Conservation (phyloP, 2,329 filamentous ascomycete species). For the Claviceps digitariae region DNA sequence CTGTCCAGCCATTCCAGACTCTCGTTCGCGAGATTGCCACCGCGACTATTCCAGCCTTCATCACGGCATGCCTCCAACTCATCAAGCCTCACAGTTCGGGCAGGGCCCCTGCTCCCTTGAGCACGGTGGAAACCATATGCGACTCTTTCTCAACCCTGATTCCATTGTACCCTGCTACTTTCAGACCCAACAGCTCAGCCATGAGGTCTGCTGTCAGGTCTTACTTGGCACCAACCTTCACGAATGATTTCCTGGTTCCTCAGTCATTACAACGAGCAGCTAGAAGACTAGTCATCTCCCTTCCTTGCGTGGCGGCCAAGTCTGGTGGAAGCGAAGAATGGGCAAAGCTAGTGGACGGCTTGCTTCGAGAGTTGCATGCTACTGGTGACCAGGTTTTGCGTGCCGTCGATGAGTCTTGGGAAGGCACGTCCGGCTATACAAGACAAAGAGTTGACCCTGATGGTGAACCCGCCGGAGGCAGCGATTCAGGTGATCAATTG, state of each 20-base stretch:
- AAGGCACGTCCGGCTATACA: slow-evolving; percentile 44
- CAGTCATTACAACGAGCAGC: slow-evolving; percentile 41
- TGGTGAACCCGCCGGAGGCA: slow-evolving; percentile 33
- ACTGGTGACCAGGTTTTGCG: slow-evolving; percentile 69
- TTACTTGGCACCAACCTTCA: slow-evolving; percentile 51
- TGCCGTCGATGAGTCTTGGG: slow-evolving; percentile 69
- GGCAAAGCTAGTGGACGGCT: slow-evolving; percentile 48
- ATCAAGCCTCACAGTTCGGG: slow-evolving; percentile 29
- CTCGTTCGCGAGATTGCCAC: slow-evolving; percentile 80
- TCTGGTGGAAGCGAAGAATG: slow-evolving; percentile 66
- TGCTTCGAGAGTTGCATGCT: slow-evolving; percentile 52
- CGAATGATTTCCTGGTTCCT: slow-evolving; percentile 34
- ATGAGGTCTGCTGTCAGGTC: slow-evolving; percentile 46
- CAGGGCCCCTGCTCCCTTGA: slow-evolving; percentile 20
- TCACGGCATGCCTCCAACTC: slow-evolving; percentile 59
- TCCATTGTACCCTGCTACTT: slow-evolving; percentile 69
- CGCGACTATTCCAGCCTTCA: slow-evolving; percentile 61
- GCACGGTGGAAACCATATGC: slow-evolving; percentile 53
- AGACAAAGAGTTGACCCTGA: slow-evolving; percentile 30
- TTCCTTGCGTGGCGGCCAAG: slow-evolving; percentile 73
- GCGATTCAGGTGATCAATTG: slow-evolving; percentile 35
- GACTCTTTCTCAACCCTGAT: slow-evolving; percentile 59
- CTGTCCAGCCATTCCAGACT: slow-evolving; percentile 71
- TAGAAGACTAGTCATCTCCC: slow-evolving; percentile 51
- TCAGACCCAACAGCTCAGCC: slow-evolving; percentile 61